Evolutionary conservation across 2,329 filamentous ascomycete genomes (phyloP).

Genomic region (Talaromyces pinophilus): DNA sequence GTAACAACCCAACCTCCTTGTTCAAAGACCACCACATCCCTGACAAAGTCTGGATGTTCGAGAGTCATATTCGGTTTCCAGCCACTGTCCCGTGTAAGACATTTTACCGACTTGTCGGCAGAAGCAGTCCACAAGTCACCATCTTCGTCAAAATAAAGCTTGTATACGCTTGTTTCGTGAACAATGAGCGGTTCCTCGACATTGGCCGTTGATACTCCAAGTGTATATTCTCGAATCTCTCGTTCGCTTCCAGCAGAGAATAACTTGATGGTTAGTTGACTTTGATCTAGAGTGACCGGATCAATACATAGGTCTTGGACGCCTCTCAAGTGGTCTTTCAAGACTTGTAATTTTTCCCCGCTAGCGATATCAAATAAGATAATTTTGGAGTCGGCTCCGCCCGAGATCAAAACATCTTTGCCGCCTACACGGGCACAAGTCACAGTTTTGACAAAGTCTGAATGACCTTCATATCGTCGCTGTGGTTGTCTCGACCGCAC

Average conservation of each 20-base stretch:
- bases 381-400: conserved; percentile 75
- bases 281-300: conserved; percentile 56
- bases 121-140: conserved; percentile 90
- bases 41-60: conserved; percentile 84
- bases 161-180: conserved; percentile 91
- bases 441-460: conserved; percentile 88
- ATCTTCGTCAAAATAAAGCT: conserved; percentile 69
- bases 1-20: conserved; percentile 79
- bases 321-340: conserved; percentile 77
- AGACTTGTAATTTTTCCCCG: conserved; percentile 68
- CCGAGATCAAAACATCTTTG: conserved; percentile 68
- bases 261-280: conserved; percentile 53
- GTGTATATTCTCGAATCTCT: conserved; percentile 68
- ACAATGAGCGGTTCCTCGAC: conserved; percentile 67
- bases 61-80: conserved; percentile 74
- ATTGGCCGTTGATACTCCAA: conserved; percentile 33
- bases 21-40: conserved; percentile 70
- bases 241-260: conserved; percentile 81
- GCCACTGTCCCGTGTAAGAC: conserved; percentile 66
- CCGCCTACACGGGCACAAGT: conserved; percentile 62
- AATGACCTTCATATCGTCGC: conserved; percentile 72
- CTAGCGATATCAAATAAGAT: conserved; percentile 77
- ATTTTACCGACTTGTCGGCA: conserved; percentile 84
- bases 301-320: conserved; percentile 80
- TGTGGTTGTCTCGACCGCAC: conserved; percentile 56